phyloP scores from a whole-genome alignment of 2,329 filamentous ascomycete genomes.

The Fonsecaea multimorphosa region DNA sequence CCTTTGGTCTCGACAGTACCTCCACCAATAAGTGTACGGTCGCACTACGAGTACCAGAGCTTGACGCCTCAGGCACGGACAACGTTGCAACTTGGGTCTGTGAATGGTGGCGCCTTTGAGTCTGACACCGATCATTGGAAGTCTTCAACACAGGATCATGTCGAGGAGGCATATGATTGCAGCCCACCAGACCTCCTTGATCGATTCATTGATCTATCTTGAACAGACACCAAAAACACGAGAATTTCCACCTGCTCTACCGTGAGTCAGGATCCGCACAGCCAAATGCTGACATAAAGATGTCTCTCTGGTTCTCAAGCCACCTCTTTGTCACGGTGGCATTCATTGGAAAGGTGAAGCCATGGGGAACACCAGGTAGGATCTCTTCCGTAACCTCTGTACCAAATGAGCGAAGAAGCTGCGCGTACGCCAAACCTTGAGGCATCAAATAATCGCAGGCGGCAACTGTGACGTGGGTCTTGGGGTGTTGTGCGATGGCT shows the following conservation, averaged over 20 bases:
- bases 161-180: not conserved
- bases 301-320: slow-evolving; percentile 16
- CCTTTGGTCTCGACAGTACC: slow-evolving; percentile 16
- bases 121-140: not conserved
- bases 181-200: slow-evolving; percentile 1
- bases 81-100: not conserved
- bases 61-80: not conserved
- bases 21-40: not conserved
- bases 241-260: not conserved
- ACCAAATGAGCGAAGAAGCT: slow-evolving; percentile 19
- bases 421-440: slow-evolving; percentile 22
- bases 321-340: slow-evolving; percentile 13
- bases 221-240: not conserved
- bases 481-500: slow-evolving; percentile 6
- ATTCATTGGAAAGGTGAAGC: slow-evolving; percentile 24
- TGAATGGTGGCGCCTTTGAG: not conserved
- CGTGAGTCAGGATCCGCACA: not conserved
- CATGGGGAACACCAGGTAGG: slow-evolving; percentile 25
- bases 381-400: slow-evolving; percentile 17
- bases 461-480: slow-evolving; percentile 21
- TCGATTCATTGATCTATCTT: slow-evolving; percentile 7
- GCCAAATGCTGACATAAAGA: slow-evolving; percentile 12
- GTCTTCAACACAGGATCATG: not conserved
- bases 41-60: not conserved
- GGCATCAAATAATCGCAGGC: slow-evolving; percentile 19